phyloP scores from a whole-genome alignment of 805 yeast genomes.

The Saturnispora serradocipensis region DNA sequence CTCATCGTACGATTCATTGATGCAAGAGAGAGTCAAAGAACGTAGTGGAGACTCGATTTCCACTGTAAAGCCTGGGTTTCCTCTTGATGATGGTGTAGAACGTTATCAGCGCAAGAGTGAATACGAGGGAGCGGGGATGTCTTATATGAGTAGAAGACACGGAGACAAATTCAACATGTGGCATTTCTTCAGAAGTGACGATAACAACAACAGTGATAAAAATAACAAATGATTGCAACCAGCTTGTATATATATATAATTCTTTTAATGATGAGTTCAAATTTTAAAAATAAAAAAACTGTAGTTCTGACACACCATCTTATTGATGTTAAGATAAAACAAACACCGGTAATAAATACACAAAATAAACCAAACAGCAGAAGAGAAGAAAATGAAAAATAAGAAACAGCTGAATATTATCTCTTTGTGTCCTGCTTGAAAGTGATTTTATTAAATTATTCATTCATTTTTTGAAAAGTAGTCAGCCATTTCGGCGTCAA shows the following conservation, averaged over 20 bases:
- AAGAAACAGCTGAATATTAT: no score
- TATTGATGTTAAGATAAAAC: background rate
- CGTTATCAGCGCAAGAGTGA: constrained; percentile 46
- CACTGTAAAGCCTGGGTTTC: constrained; percentile 28
- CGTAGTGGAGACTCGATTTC: constrained; percentile 18
- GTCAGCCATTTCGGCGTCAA: constrained; percentile 97
- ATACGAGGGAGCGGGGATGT: constrained; percentile 59
- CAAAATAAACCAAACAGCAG: background rate
- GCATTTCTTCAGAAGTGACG: constrained; percentile 13
- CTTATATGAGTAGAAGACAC: constrained; percentile 39
- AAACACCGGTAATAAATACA: constrained; percentile 1
- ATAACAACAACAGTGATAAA: background rate
- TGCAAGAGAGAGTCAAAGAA: constrained; percentile 17
- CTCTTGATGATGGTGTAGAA: constrained; percentile 25
- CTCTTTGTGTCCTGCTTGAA: background rate
- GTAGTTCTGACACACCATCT: background rate
- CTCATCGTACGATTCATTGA: constrained; percentile 25
- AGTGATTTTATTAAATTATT: background rate
- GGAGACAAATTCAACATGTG: constrained; percentile 27
- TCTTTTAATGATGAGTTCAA: background rate
- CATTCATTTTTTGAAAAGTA: constrained; percentile 58
- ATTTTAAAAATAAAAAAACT: no score
- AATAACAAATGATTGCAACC: background rate
- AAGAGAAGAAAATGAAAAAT: background rate
- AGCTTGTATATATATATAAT: background rate